These are phyloP conservation scores for Neoascochyta sp. DNA, from an alignment of 2,329 filamentous ascomycete genomes.

Conservation along the genomic window DNA sequence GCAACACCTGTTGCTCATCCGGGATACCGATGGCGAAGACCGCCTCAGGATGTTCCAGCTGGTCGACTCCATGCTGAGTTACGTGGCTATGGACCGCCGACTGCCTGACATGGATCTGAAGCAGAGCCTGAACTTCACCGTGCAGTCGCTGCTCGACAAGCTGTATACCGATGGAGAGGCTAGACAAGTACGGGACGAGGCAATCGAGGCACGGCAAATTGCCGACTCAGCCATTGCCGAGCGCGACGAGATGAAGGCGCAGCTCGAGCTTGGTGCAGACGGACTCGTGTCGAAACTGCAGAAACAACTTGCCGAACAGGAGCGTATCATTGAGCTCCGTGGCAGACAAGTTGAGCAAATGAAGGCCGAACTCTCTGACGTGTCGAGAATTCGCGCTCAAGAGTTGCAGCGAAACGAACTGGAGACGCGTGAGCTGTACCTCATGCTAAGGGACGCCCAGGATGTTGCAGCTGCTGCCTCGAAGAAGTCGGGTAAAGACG, in stretches of 20 bases:
- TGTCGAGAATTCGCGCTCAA: slow-evolving; percentile 81
- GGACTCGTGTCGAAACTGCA: slow-evolving; percentile 90
- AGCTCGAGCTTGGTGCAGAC: slow-evolving; percentile 87
- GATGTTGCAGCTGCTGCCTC: slow-evolving; percentile 90
- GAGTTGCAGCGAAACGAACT: slow-evolving; percentile 93
- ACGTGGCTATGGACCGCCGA: slow-evolving; percentile 95
- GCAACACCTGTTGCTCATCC: slow-evolving; percentile 89
- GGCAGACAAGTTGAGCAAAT: slow-evolving; percentile 78
- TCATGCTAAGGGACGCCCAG: slow-evolving; percentile 96
- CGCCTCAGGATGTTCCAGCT: slow-evolving; percentile 93
- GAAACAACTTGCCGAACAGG: slow-evolving; percentile 89
- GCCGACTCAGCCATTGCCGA: slow-evolving; percentile 95
- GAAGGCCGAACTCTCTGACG: slow-evolving; percentile 82
- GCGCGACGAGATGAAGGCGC: slow-evolving; percentile 86
- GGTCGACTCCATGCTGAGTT: slow-evolving; percentile 97
- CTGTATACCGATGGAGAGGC: slow-evolving; percentile 96
- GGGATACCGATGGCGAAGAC: slow-evolving; percentile 88
- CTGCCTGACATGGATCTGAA: slow-evolving; percentile 96
- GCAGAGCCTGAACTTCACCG: slow-evolving; percentile 95
- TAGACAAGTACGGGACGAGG: slow-evolving; percentile 85
- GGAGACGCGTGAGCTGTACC: slow-evolving; percentile 91
- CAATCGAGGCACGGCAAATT: slow-evolving; percentile 83
- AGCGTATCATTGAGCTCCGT: slow-evolving; percentile 85
- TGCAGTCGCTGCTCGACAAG: slow-evolving; percentile 91
- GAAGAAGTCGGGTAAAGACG: slow-evolving; percentile 53